Conservation (phyloP, 225 moss, liverwort and hornwort species). For the Pseudisothecium myosuroides region DNA sequence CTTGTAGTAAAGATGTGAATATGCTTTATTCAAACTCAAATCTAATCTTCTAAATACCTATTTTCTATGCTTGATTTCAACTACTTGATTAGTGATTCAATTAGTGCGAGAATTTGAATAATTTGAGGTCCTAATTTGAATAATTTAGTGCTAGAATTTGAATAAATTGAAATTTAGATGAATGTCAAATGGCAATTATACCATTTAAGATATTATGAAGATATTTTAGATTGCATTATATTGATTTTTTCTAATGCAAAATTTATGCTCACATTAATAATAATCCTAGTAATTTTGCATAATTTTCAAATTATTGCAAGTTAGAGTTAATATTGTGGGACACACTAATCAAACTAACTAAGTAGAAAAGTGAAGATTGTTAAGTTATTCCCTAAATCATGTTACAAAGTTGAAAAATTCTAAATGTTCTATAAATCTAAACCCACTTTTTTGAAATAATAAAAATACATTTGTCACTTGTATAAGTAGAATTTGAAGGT, state of each 20-base stretch:
- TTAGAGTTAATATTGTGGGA: fast-evolving
- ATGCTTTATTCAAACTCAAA: background rate
- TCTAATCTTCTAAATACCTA: background rate
- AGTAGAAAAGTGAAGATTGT: background rate
- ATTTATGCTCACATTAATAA: fast-evolving
- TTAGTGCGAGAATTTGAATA: background rate
- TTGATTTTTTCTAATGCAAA: background rate
- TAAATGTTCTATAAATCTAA: background rate
- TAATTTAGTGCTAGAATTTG: background rate
- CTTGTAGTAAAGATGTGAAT: background rate
- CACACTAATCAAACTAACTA: background rate
- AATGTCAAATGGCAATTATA: background rate
- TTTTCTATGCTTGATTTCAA: background rate
- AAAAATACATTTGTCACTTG: background rate
- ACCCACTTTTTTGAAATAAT: background rate
- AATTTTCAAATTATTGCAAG: background rate
- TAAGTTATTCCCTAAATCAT: background rate
- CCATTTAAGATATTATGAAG: background rate
- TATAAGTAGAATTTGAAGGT: background rate
- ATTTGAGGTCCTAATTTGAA: background rate
- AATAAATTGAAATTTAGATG: no score
- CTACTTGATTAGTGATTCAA: no score
- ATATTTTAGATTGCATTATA: background rate
- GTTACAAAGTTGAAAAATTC: background rate
- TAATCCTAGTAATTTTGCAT: background rate